Percentiles rank a stretch among this genome's conserved stretches.
These are phyloP conservation scores for Phialophora expanda DNA, from an alignment of 2,329 filamentous ascomycete species.

Conservation along the genomic window DNA sequence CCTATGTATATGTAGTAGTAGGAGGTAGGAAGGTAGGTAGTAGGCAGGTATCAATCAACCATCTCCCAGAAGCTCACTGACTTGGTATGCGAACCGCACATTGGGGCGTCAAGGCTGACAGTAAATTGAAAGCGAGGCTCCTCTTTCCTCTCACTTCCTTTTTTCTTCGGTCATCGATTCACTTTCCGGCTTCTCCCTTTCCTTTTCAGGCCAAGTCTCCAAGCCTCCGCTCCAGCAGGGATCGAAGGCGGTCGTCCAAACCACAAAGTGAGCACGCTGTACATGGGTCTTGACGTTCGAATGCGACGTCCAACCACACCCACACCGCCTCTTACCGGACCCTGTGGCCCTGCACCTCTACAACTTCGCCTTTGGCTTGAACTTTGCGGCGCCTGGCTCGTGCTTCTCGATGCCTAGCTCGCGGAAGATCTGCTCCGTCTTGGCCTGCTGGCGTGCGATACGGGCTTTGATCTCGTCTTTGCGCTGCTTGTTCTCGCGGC, in stretches of 20 bases:
- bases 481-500: slow-evolving; percentile 56
- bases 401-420: slow-evolving; percentile 24
- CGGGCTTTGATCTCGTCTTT: slow-evolving; percentile 29
- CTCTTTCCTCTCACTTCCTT: no score
- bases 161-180: no score
- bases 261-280: no score
- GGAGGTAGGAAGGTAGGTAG: neutral
- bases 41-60: neutral
- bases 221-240: neutral
- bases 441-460: slow-evolving; percentile 25
- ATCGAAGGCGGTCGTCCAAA: neutral
- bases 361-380: slow-evolving; percentile 28
- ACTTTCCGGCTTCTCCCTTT: neutral
- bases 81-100: neutral
- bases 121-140: no score
- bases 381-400: slow-evolving; percentile 29
- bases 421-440: slow-evolving; percentile 30
- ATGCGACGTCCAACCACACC: neutral
- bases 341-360: neutral
- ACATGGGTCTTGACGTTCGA: neutral
- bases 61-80: neutral
- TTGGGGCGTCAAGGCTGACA: no score
- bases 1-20: neutral
- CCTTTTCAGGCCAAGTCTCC: neutral
- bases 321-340: neutral